Percentiles rank a stretch among this genome's conserved stretches.
phyloP scores from a whole-genome alignment of 1,284 basidiomycete species.

The Microbotryum saponariae region DNA sequence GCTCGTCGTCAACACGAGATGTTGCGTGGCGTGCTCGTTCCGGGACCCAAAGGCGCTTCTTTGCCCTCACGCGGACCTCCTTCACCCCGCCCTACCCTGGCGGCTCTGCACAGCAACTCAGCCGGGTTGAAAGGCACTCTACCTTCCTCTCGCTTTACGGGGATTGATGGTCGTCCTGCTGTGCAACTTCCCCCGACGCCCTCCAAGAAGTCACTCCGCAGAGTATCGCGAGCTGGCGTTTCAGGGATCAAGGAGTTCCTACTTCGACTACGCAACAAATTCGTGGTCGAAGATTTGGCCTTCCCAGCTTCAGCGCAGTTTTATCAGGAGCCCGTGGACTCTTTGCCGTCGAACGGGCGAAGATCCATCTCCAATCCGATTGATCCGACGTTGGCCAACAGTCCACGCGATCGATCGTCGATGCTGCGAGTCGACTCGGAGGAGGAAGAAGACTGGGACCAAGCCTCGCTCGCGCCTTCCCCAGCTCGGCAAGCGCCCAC shows the following conservation, averaged over 20 bases:
- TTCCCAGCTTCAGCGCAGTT: background rate
- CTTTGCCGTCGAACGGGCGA: background rate
- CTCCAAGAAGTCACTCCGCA: background rate
- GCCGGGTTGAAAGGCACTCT: background rate
- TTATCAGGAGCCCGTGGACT: background rate
- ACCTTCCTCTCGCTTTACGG: background rate
- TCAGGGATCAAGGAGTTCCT: constrained; percentile 25
- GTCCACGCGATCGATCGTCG: background rate
- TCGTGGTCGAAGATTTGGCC: constrained; percentile 16
- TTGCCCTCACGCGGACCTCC: constrained; percentile 19
- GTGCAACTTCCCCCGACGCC: background rate
- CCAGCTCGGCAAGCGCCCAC: background rate
- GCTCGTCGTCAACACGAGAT: constrained; percentile 24
- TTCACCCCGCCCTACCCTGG: constrained; percentile 10
- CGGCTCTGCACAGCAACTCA: background rate
- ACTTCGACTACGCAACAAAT: constrained; percentile 13
- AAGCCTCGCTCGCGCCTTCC: background rate
- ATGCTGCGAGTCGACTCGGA: background rate
- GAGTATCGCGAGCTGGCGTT: constrained; percentile 14
- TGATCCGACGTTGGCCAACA: background rate
- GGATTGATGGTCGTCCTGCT: background rate
- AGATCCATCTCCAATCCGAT: constrained; percentile 13
- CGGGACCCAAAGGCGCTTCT: constrained; percentile 18
- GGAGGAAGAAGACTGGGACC: constrained; percentile 19
- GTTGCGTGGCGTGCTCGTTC: constrained; percentile 23